A percentile compares a stretch with the other conserved stretches of the same genome.
phyloP scores from a whole-genome alignment of 2,329 filamentous ascomycete genomes.

The Pseudogymnoascus sp. region DNA sequence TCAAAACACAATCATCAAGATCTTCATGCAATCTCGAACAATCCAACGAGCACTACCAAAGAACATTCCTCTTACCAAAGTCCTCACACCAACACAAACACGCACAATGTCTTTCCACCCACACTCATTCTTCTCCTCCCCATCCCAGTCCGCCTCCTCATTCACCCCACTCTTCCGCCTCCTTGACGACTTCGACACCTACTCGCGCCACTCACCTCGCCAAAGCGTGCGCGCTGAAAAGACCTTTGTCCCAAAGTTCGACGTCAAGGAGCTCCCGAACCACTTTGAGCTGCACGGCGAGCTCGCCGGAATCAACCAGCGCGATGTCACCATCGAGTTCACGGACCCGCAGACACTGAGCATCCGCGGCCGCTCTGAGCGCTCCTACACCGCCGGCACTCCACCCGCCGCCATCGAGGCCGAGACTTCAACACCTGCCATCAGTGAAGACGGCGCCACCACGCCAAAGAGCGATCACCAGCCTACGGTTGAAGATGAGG shows the following conservation, averaged over 20 bases:
- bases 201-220: constrained; percentile 31
- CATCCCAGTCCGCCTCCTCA: constrained; percentile 15
- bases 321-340: constrained; percentile 69
- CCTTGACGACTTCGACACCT: constrained; percentile 54
- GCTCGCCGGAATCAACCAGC: constrained; percentile 64
- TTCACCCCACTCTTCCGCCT: constrained; percentile 54
- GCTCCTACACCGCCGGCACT: constrained; percentile 47
- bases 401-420: constrained; percentile 30
- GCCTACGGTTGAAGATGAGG: constrained; percentile 26
- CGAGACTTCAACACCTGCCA: constrained; percentile 21
- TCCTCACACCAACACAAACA: constrained; percentile 10
- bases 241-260: constrained; percentile 67
- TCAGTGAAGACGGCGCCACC: constrained; percentile 17
- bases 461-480: constrained; percentile 35
- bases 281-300: constrained; percentile 73
- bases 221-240: constrained; percentile 14
- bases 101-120: constrained; percentile 34
- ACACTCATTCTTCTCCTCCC: not conserved
- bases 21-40: not conserved
- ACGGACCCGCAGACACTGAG: constrained; percentile 65
- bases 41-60: not conserved
- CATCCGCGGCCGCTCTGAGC: constrained; percentile 60
- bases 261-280: constrained; percentile 61
- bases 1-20: constrained; percentile 6
- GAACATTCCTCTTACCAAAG: not conserved